Percentiles rank a stretch among this genome's conserved stretches.
Conservation (phyloP, 257 asterid genomes). For the Capsicum baccatum region DNA sequence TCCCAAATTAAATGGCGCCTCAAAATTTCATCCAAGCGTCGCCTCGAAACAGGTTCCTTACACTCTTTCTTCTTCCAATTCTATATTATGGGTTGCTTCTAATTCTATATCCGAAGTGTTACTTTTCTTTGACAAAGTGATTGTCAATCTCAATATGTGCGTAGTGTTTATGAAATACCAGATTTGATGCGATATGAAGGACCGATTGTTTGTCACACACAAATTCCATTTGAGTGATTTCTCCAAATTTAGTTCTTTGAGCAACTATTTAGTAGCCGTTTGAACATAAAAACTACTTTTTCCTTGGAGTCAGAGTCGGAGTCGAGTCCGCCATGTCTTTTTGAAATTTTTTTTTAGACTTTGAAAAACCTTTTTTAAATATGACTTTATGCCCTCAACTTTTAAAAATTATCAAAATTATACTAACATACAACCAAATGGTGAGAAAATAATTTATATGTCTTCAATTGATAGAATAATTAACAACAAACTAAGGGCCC, state of each 20-base stretch:
- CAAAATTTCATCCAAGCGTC: conserved; percentile 66
- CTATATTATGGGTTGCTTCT: background rate
- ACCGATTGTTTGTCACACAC: background rate
- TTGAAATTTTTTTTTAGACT: too few relatives aligned
- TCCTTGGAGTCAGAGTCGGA: too few relatives aligned
- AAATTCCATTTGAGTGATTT: background rate
- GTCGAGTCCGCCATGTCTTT: too few relatives aligned
- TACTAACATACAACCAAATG: too few relatives aligned
- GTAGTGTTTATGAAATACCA: background rate
- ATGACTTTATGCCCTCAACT: too few relatives aligned
- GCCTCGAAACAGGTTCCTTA: conserved; percentile 69
- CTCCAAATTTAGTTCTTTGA: background rate
- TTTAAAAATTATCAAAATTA: too few relatives aligned
- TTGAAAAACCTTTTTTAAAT: too few relatives aligned
- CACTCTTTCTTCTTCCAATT: background rate
- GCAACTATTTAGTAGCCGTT: background rate
- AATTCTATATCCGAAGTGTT: background rate
- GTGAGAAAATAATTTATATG: too few relatives aligned
- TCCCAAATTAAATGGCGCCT: conserved; percentile 79
- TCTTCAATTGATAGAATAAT: too few relatives aligned
- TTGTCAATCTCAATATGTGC: background rate
- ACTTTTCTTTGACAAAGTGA: background rate
- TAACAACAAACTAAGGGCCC: too few relatives aligned
- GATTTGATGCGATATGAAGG: background rate
- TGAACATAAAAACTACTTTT: too few relatives aligned